Base-by-base conservation (phyloP, 306 rosid genomes). In the Cicer arietinum region DNA sequence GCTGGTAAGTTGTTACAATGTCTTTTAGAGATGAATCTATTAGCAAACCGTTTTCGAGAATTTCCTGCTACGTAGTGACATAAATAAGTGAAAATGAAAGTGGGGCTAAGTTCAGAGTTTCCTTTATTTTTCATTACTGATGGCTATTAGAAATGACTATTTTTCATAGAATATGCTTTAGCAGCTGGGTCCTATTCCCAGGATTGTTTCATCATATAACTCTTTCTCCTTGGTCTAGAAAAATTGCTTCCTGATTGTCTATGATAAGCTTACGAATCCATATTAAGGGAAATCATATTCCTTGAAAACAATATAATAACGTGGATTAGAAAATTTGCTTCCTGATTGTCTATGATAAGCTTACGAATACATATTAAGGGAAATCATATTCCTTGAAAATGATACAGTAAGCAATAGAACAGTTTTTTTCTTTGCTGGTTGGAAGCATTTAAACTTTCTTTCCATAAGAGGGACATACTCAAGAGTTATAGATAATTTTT, bases 1-100 rank as follows among this genome's bases (percentile, higher is more conserved):
- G 69, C 44, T 68, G 22, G 73, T 63, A 66, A 62, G 41, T 62
- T 13, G 66, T 67, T 61, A 52, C 58, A 16, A 66, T 59, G 13
- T 17, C 45, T 35, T 72, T 30, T 51, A 48, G 43, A 48, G 59
- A 64, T 22, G 56, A 75, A 51, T 60, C 66, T 59, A 12, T 61
- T 65, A 52, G 43, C 60, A 30, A 67, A 74, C 22, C 22, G 71
- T 39, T 80, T 73, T 18, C 20, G 63, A 80, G 75, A 72, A 65
- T 66, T 13, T 79, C 47, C 48, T 56, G 39, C 74, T 20, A 41
- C 13, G 57, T 10, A 12, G 64, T 67, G 57, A 10, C 41, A 18
- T 56, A 25, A 67, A 77, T 59, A 25, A 67, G 51, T 48, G 48
- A 74, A 59, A 74, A 48, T 45, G 17, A 44, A 67, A 48, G 56